phyloP scores from a whole-genome alignment of 768 basidiomycete species.

The Cyclocybe aegerita region DNA sequence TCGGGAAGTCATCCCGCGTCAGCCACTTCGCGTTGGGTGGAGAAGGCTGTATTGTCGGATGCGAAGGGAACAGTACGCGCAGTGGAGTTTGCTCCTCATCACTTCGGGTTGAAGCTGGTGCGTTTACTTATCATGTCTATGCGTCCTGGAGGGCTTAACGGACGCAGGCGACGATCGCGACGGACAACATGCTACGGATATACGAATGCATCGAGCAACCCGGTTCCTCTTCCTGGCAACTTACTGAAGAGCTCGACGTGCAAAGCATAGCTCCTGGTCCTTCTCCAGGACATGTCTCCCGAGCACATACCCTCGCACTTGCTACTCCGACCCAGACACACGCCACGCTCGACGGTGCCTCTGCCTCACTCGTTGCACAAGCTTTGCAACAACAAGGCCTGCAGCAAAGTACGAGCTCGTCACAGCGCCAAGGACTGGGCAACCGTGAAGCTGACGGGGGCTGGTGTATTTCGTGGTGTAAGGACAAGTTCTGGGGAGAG shows the following conservation, averaged over 20 bases:
- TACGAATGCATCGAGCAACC: constrained; percentile 89
- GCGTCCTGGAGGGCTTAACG: not conserved
- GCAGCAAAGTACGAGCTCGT: constrained; percentile 17
- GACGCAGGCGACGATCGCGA: constrained; percentile 80
- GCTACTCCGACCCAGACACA: constrained; percentile 72
- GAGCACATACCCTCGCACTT: constrained; percentile 57
- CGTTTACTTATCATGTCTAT: constrained; percentile 22
- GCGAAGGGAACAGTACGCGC: constrained; percentile 83
- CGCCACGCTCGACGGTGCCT: constrained; percentile 52
- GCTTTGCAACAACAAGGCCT: constrained; percentile 38
- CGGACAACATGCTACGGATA: constrained; percentile 84
- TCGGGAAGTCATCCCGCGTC: not conserved
- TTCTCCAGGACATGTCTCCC: constrained; percentile 39
- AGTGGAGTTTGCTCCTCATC: constrained; percentile 85
- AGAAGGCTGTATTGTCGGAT: constrained; percentile 75
- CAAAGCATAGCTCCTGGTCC: constrained; percentile 47
- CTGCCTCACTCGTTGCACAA: constrained; percentile 62
- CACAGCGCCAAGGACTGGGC: constrained; percentile 42
- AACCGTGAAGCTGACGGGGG: constrained; percentile 86
- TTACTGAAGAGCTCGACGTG: constrained; percentile 77
- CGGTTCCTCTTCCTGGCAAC: constrained; percentile 70
- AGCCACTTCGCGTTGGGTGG: constrained; percentile 62
- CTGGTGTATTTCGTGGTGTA: constrained; percentile 95
- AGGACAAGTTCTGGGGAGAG: constrained; percentile 95
- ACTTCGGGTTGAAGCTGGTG: constrained; percentile 88